Percentiles rank a stretch among this genome's conserved stretches.
Evolutionary conservation across 768 basidiomycete species (phyloP).

Genomic region (Trametes cinnabarina): DNA sequence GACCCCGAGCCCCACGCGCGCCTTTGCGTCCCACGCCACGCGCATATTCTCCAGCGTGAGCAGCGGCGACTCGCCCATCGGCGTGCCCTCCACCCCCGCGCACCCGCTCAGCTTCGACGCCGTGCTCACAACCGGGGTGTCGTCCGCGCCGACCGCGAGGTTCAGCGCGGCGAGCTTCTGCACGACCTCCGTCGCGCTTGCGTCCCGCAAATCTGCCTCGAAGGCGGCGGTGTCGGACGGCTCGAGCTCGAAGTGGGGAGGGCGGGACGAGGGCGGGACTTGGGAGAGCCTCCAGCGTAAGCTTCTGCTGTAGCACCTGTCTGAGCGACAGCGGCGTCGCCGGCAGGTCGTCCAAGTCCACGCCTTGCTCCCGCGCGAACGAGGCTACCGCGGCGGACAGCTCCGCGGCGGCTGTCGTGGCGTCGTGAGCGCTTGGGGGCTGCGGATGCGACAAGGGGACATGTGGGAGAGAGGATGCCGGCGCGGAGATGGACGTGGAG

Average conservation of each 20-base stretch:
- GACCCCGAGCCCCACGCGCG: conserved; percentile 4
- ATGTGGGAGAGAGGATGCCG: background rate
- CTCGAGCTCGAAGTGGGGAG: conserved; percentile 29
- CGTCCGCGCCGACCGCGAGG: background rate
- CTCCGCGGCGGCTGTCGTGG: background rate
- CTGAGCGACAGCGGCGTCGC: conserved; percentile 8
- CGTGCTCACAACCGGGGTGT: background rate
- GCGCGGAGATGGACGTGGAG: background rate
- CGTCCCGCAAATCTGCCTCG: background rate
- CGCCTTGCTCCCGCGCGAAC: background rate
- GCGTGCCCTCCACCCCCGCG: background rate
- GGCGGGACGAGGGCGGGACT: conserved; percentile 28
- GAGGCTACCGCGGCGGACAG: background rate
- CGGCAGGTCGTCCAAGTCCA: background rate
- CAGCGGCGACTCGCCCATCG: conserved; percentile 8
- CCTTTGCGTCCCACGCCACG: conserved; percentile 9
- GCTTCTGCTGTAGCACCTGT: conserved; percentile 14
- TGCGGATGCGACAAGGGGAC: background rate
- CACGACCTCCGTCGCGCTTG: background rate
- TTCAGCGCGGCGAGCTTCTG: background rate
- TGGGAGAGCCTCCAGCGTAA: conserved; percentile 27
- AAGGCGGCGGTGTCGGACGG: background rate
- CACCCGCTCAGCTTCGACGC: background rate
- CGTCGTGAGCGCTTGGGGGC: background rate
- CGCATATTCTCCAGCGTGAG: conserved; percentile 15